Percentiles rank a stretch among this genome's conserved stretches.
These are phyloP conservation scores for Penicillium bialowiezense DNA, from an alignment of 495 filamentous ascomycete genomes.

Conservation along the genomic window DNA sequence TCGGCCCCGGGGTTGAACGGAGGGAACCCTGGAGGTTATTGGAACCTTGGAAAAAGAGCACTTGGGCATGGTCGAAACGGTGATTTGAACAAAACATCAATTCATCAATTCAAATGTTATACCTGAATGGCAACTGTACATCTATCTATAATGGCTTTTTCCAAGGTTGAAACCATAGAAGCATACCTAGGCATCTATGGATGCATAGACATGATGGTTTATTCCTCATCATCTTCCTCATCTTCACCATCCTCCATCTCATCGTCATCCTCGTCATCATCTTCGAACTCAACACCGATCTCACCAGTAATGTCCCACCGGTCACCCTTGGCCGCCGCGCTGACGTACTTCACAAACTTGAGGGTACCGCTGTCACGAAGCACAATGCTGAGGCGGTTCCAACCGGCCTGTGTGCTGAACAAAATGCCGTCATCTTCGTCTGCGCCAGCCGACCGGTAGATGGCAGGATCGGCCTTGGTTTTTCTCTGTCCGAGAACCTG, in stretches of 20 bases:
- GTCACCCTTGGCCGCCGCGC: constrained; percentile 75
- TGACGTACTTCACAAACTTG: constrained; percentile 96
- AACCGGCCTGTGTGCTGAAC: constrained; percentile 81
- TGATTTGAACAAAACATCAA: not conserved
- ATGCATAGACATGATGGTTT: not conserved
- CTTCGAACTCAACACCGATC: constrained; percentile 46
- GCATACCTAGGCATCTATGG: too few species aligned
- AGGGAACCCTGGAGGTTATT: too few species aligned
- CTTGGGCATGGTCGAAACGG: too few species aligned
- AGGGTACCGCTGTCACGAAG: constrained; percentile 82
- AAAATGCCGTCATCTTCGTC: constrained; percentile 90
- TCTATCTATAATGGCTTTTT: constrained; percentile 17
- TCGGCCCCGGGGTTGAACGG: too few species aligned
- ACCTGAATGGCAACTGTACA: not conserved
- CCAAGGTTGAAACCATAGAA: too few species aligned
- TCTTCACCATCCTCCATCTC: constrained; percentile 30
- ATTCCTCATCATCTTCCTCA: constrained; percentile 22
- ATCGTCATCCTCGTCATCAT: constrained; percentile 39
- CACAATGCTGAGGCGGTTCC: constrained; percentile 89
- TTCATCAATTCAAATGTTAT: constrained; percentile 3
- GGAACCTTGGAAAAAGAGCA: too few species aligned
- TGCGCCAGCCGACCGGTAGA: constrained; percentile 71
- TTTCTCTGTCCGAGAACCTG: constrained; percentile 28
- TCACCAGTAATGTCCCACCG: constrained; percentile 86
- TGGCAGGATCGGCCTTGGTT: constrained; percentile 64